These are phyloP conservation scores for Volvariella surrecta DNA, from an alignment of 1,284 basidiomycete genomes.

Conservation along the genomic window DNA sequence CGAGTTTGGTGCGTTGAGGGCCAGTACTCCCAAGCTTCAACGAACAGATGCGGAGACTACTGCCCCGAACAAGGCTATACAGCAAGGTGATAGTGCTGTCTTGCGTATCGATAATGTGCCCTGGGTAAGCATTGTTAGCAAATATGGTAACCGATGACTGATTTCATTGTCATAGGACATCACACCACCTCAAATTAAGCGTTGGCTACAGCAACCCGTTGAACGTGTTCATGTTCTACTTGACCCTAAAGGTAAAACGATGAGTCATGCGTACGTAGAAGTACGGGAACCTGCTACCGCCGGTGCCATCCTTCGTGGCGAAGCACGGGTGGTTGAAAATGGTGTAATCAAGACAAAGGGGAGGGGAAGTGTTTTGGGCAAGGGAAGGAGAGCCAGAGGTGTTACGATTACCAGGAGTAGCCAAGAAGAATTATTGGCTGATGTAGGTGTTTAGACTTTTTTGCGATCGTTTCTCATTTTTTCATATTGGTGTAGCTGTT, in stretches of 20 bases:
- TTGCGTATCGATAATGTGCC: constrained; percentile 79
- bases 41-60: constrained; percentile 3
- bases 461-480: constrained; percentile 1
- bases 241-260: constrained; percentile 71
- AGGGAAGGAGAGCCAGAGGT: constrained; percentile 64
- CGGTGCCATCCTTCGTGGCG: constrained; percentile 55
- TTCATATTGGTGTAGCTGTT: constrained; percentile 42
- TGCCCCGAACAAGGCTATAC: constrained; percentile 12
- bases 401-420: constrained; percentile 72
- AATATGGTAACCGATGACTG: constrained; percentile 7
- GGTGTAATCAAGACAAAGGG: constrained; percentile 19
- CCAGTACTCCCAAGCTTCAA: constrained; percentile 26
- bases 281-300: constrained; percentile 50
- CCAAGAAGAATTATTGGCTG: constrained; percentile 71
- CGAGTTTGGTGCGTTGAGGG: constrained; percentile 27
- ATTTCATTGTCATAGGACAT: constrained; percentile 47
- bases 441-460: constrained; percentile 33
- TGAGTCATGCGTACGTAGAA: constrained; percentile 75
- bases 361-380: constrained; percentile 57
- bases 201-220: constrained; percentile 63
- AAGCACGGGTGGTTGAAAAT: constrained; percentile 19
- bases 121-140: constrained; percentile 47
- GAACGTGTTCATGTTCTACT: constrained; percentile 66
- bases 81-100: constrained; percentile 40
- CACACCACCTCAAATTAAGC: constrained; percentile 58